phyloP scores from a whole-genome alignment of 73 alveolate genomes.

The Vitrella brassicaformis region DNA sequence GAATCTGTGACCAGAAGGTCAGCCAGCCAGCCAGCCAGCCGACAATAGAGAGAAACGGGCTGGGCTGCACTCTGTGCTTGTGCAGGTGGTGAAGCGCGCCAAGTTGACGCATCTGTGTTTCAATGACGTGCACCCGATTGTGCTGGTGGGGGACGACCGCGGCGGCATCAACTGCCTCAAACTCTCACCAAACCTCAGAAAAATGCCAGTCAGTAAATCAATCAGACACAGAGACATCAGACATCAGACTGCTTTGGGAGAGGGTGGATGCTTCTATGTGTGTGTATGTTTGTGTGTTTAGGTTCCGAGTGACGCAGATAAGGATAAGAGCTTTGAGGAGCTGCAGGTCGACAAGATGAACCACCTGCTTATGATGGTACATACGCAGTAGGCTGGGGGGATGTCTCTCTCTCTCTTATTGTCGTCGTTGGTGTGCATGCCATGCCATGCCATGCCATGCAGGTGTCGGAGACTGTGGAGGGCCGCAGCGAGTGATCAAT shows the following conservation, averaged over 20 bases:
- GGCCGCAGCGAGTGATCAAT: not conserved
- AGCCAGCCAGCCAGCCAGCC: not conserved
- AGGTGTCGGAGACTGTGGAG: not conserved
- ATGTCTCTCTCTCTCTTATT: too few relatives aligned
- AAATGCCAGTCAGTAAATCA: not conserved
- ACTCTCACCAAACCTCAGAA: constrained; percentile 31
- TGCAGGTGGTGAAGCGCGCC: constrained; percentile 58
- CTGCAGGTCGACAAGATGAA: not conserved
- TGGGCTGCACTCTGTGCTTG: not conserved
- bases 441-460: not conserved
- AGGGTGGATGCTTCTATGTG: not conserved
- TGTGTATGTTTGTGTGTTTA: not conserved
- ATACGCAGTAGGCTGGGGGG: too few relatives aligned
- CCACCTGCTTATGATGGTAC: not conserved
- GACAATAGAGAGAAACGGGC: not conserved
- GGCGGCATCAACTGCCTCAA: constrained; percentile 44
- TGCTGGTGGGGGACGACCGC: constrained; percentile 79
- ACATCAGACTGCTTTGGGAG: not conserved
- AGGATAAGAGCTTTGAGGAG: too few relatives aligned
- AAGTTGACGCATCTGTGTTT: constrained; percentile 77
- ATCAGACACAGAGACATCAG: not conserved
- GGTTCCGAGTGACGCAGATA: too few relatives aligned
- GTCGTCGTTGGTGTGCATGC: not conserved
- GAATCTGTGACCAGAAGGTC: constrained; percentile 58
- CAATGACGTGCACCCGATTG: constrained; percentile 72